phyloP scores from a whole-genome alignment of 192 early-diverging fungal species.

The Backusella westeae region DNA sequence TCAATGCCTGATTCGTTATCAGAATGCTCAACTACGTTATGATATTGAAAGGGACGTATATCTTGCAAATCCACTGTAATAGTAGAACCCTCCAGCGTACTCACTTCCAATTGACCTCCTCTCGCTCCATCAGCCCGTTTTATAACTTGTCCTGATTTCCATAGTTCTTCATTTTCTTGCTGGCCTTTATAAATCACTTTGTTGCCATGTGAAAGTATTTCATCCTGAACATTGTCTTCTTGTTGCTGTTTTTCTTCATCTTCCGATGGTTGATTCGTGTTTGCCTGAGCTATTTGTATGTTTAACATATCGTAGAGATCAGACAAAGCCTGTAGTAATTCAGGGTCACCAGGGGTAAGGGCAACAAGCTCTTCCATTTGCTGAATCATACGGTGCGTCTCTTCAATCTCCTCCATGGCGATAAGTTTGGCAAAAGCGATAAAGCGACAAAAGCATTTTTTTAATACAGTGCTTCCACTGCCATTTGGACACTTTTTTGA shows the following conservation, averaged over 20 bases:
- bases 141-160: not conserved
- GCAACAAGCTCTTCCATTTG: conserved; percentile 16
- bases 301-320: conserved; percentile 9
- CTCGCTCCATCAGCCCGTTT: not conserved
- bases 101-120: not conserved
- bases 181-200: conserved; percentile 1
- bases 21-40: not conserved
- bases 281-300: not conserved
- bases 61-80: not conserved
- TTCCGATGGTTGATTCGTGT: not conserved
- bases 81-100: not conserved
- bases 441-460: not conserved
- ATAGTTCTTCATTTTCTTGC: not conserved
- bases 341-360: not conserved
- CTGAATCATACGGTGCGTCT: conserved; percentile 13
- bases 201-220: not conserved
- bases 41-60: not conserved
- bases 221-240: not conserved
- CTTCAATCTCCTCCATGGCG: not conserved
- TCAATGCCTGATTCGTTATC: not conserved
- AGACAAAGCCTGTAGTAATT: not conserved
- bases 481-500: not conserved
- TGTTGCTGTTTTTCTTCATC: not conserved
- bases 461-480: too few species aligned
- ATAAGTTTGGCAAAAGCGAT: not conserved